Evolutionary conservation across 768 basidiomycete species (phyloP), one percentile per base, ranked within the genome.

Genomic region (Boletus patriciae): DNA sequence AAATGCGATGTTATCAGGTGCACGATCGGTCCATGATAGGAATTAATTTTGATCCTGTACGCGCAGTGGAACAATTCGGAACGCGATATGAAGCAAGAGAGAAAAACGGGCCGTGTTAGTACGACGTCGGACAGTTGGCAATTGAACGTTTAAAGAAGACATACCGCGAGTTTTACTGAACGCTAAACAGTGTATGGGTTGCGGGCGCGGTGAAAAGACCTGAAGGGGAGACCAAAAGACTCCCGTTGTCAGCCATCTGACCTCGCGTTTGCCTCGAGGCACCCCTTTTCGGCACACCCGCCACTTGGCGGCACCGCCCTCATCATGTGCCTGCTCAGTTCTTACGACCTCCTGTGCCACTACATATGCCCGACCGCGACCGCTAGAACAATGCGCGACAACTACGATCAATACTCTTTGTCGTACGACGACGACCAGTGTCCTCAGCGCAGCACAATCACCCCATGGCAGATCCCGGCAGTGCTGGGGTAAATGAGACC

Each of bases 21-120:
- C 29, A 58, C 50, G 70, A 71, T 71, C 67, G 62, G 50, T 36
- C 64, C 70, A 68, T 69, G 69, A 70, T 72, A 70, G 70, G 70
- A 52, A 72, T 49, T 23, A 52, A 72, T 49, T 23, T 37, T 42
- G 40, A 51, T 69, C 51, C 56, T 58, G 59, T 53, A 46, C 25
- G 50, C 13, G 47, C 34, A 38, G 46, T 62, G 62, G 67, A 41
- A 64, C 58, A 46, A 63, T 59, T 64, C 69, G 67, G 69, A 52
- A 57, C 42, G 33, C 15, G 42, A 58, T 46, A 12, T 3, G 13
- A 21, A 51, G 29, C 29, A 31, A 11, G 46, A 21, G 33, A 31
- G 38, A 60, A 60, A 48, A 48, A 15, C 37, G 47, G 34, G 21
- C 31, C 48, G 34, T 44, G 41, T 65, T 7, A 57, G 52, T 43